Evolutionary conservation across 169 alveolate genomes (phyloP), one percentile per base, ranked within the genome.

Genomic region (Eimeria falciformis): DNA sequence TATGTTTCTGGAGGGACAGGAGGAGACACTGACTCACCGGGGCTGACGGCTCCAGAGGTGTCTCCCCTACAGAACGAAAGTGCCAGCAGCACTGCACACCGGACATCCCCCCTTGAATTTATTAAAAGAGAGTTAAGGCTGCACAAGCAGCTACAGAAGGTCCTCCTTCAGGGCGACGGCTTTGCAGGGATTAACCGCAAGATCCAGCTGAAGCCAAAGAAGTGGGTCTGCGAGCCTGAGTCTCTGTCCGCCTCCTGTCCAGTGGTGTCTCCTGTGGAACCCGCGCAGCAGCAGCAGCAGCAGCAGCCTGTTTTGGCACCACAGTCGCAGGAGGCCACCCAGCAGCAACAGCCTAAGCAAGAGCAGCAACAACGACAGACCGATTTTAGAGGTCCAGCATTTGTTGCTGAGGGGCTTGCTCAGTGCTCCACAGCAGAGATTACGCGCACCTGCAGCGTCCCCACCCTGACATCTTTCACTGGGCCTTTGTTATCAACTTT

Each of bases 181-280:
- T 98, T 98, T 92, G 98, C 99, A 43, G 99, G 99, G 7, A 96
- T 98, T 7, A 98, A 98, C 86, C 93, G 99, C 40, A 98, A 98
- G 93, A 98, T 98, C 23, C 98, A 98, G 93, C 91, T 98, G 33
- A 97, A 97, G 89, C 98, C 98, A 21, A 79, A 79, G 53, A 5
- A 27, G 73, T 79, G 55, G 71, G 29, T 5, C 25, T 3, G 73
- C 5, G 88, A 79, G 50, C 43, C 68, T 50, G 88, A 55, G 6
- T n/a, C 88, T 0, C 62, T 37, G 6, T 0, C 87, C 47, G n/a
- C n/a, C n/a, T 75, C 88, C 3, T 46, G 73, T 6, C 27, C 73
- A 14, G 18, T 58, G 9, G 25, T 77, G 1, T 37, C 90, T 23
- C 21, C 33, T 23, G 73, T 29, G 27, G 45, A 5, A 50, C 27